These are phyloP conservation scores for Agrostemma githago DNA, from an alignment of 148 eudicot genomes.

Conservation along the genomic window DNA sequence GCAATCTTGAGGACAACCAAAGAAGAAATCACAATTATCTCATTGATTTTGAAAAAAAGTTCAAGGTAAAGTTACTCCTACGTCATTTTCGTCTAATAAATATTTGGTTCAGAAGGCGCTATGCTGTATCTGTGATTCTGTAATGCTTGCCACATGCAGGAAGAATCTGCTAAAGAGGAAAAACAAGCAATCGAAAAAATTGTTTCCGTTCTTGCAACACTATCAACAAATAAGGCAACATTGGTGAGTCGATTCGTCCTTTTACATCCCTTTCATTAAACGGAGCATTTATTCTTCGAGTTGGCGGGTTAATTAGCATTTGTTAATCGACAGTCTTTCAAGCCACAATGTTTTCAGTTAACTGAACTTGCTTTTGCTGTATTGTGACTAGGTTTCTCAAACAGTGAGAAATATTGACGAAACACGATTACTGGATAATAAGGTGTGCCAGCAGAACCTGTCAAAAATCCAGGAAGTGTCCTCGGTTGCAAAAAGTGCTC, in stretches of 20 bases:
- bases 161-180: slow-evolving; percentile 67
- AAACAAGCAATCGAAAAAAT: slow-evolving; percentile 65
- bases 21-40: slow-evolving; percentile 36
- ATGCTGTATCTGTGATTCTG: not conserved
- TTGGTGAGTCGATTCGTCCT: slow-evolving; percentile 31
- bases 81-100: not conserved
- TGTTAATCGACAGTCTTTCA: too few species aligned
- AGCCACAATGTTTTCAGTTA: not conserved
- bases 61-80: slow-evolving; percentile 45
- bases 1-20: slow-evolving; percentile 50
- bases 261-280: not conserved
- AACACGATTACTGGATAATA: slow-evolving; percentile 32
- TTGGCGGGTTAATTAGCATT: too few species aligned
- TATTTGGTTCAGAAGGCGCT: not conserved
- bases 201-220: slow-evolving; percentile 45
- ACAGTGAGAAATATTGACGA: slow-evolving; percentile 49
- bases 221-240: slow-evolving; percentile 50
- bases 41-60: slow-evolving; percentile 50
- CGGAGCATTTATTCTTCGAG: too few species aligned
- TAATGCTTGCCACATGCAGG: slow-evolving; percentile 39
- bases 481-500: slow-evolving; percentile 40
- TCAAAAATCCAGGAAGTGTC: slow-evolving; percentile 55
- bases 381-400: slow-evolving; percentile 52
- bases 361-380: not conserved
- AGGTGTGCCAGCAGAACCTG: slow-evolving; percentile 39